These are phyloP conservation scores for Ogataea ganodermae DNA, from an alignment of 805 yeast genomes.

Conservation along the genomic window DNA sequence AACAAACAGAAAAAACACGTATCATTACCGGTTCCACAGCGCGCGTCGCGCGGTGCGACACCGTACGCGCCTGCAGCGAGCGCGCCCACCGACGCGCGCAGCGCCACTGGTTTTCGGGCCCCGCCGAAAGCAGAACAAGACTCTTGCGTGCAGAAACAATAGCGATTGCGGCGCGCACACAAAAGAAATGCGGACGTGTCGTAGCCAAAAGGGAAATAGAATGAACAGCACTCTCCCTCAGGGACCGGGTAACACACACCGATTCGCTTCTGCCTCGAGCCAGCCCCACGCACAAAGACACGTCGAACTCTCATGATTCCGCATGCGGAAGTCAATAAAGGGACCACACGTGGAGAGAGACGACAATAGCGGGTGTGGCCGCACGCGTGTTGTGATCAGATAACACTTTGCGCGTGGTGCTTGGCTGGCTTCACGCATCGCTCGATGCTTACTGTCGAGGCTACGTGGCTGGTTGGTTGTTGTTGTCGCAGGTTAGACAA, in stretches of 20 bases:
- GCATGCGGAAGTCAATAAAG: conserved; percentile 4
- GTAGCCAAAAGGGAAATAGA: conserved; percentile 1
- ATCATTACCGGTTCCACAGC: conserved; percentile 2
- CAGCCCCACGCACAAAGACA: neutral
- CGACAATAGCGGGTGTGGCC: neutral
- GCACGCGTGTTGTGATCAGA: neutral
- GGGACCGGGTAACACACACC: conserved; percentile 1
- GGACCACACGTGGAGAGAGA: conserved; percentile 7
- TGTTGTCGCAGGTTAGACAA: no score
- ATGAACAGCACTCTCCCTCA: neutral
- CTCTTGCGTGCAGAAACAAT: neutral
- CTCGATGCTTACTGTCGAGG: neutral
- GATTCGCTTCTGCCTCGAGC: neutral
- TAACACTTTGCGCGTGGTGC: neutral
- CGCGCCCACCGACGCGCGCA: neutral
- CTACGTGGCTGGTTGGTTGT: conserved; percentile 4
- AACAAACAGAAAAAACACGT: conserved; percentile 7
- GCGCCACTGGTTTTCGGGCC: conserved; percentile 9
- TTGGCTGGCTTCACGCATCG: neutral
- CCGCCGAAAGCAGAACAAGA: conserved; percentile 7
- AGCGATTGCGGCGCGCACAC: conserved; percentile 6
- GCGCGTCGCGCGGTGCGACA: conserved; percentile 1
- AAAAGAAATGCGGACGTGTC: neutral
- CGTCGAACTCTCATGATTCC: conserved; percentile 5
- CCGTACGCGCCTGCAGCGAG: neutral